Percentiles rank a stretch among this genome's conserved stretches.
Conservation (phyloP, 192 early-diverging fungal species). For the Umbelopsis sp. region DNA sequence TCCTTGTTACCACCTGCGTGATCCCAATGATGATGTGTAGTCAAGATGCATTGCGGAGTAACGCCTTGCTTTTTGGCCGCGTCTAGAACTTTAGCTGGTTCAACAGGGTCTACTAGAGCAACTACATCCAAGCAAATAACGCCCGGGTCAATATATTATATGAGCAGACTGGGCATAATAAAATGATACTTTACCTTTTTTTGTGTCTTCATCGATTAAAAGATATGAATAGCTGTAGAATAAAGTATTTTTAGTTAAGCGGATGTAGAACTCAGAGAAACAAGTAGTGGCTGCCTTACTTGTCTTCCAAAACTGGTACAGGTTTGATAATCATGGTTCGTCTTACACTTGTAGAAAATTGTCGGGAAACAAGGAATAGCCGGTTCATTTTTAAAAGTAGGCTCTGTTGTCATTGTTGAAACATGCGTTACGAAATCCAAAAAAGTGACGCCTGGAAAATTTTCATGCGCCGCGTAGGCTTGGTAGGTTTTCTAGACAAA, state of each 20-base stretch:
- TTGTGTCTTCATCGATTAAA: constrained; percentile 34
- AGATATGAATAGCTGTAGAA: constrained; percentile 40
- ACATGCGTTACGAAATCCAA: no score
- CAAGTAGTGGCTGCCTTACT: constrained; percentile 21
- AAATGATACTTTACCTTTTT: constrained; percentile 26
- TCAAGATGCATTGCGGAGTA: constrained; percentile 35
- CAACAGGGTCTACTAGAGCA: constrained; percentile 38
- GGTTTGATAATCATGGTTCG: constrained; percentile 37
- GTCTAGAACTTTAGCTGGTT: constrained; percentile 34
- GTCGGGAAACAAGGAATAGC: constrained; percentile 1
- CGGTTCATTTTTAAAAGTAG: neutral
- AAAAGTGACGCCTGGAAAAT: no score
- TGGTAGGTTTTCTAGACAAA: no score
- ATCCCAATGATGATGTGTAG: constrained; percentile 46
- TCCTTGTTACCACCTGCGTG: constrained; percentile 44
- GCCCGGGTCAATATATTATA: neutral
- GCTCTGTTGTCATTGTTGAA: neutral
- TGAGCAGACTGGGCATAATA: neutral
- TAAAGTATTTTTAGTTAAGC: neutral
- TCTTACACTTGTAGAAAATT: neutral
- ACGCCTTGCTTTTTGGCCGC: constrained; percentile 30
- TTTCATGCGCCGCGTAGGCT: no score
- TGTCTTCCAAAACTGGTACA: constrained; percentile 40
- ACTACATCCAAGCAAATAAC: constrained; percentile 20
- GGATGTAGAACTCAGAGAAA: neutral